Evolutionary conservation across 805 yeast species (phyloP).

Genomic region (Wickerhamiella occidentalis): DNA sequence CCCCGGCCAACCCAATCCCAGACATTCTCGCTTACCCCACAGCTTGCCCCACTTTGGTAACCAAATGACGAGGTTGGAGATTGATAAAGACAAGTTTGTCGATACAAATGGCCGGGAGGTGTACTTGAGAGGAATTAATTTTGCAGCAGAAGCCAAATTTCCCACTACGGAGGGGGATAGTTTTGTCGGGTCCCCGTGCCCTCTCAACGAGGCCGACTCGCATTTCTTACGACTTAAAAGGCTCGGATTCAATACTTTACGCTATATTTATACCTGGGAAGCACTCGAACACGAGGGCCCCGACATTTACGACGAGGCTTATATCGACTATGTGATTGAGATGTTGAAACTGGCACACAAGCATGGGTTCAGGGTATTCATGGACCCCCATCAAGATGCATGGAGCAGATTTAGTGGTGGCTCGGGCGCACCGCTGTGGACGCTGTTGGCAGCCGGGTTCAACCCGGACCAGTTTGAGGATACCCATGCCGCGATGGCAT

Average conservation of each 20-base stretch:
- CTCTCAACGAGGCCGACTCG: conserved; percentile 53
- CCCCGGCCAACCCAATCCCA: not conserved
- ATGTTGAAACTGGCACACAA: conserved; percentile 40
- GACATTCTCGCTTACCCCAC: conserved; percentile 5
- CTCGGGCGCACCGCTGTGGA: conserved; percentile 91
- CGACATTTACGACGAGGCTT: conserved; percentile 64
- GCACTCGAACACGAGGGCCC: conserved; percentile 85
- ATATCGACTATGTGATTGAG: conserved; percentile 54
- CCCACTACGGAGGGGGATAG: conserved; percentile 44
- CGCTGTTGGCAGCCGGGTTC: conserved; percentile 78
- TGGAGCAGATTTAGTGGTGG: conserved; percentile 92
- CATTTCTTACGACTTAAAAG: conserved; percentile 61
- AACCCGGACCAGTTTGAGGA: conserved; percentile 53
- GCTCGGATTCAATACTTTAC: conserved; percentile 68
- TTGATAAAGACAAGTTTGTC: not conserved
- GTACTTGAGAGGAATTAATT: conserved; percentile 63
- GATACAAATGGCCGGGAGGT: conserved; percentile 45
- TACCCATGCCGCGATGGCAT: conserved; percentile 73
- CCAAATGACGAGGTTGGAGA: not conserved
- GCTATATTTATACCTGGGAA: conserved; percentile 84
- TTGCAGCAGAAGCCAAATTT: conserved; percentile 61
- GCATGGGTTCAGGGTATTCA: conserved; percentile 61
- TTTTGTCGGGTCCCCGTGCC: conserved; percentile 71
- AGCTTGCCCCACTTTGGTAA: not conserved
- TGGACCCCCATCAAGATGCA: conserved; percentile 89